These are phyloP conservation scores for Malbranchea zuffiana DNA, from an alignment of 2,329 filamentous ascomycete species.

Conservation along the genomic window DNA sequence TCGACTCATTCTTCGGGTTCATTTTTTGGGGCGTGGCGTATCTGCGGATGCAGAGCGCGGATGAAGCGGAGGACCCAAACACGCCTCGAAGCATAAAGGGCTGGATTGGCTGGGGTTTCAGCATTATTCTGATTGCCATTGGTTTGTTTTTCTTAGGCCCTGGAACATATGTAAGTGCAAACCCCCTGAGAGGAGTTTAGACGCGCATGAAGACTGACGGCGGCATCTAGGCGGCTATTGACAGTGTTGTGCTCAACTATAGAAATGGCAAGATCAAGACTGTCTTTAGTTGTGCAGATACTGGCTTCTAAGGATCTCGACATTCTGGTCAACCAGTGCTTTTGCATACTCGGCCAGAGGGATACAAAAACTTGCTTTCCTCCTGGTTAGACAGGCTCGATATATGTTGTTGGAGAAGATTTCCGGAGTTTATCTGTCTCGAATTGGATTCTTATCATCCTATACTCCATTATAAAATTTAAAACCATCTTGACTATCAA, in stretches of 20 bases:
- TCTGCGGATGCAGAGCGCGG: slow-evolving; percentile 33
- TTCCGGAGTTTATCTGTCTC: too few species aligned
- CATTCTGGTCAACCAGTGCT: too few species aligned
- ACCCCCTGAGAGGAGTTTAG: background rate
- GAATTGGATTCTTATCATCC: too few species aligned
- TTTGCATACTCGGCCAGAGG: too few species aligned
- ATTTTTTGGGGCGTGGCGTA: slow-evolving; percentile 61
- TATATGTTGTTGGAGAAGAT: too few species aligned
- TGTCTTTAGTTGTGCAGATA: slow-evolving; percentile 60
- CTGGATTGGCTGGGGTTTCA: slow-evolving; percentile 44
- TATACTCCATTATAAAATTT: too few species aligned
- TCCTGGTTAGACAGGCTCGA: too few species aligned
- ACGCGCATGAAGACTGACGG: slow-evolving; percentile 9
- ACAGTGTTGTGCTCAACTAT: slow-evolving; percentile 55
- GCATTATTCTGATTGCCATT: slow-evolving; percentile 59
- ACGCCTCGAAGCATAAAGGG: slow-evolving; percentile 33
- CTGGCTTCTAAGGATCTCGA: slow-evolving; percentile 28
- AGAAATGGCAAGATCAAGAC: slow-evolving; percentile 51
- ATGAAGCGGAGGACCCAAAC: slow-evolving; percentile 33
- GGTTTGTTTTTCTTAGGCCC: slow-evolving; percentile 72
- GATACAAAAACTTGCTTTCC: too few species aligned
- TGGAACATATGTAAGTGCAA: slow-evolving; percentile 58
- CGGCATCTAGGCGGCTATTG: slow-evolving; percentile 29
- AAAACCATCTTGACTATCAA: too few species aligned
- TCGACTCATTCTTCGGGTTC: slow-evolving; percentile 72